These are phyloP conservation scores for Penicillium capsulatum DNA, from an alignment of 2,329 filamentous ascomycete genomes.

Conservation along the genomic window DNA sequence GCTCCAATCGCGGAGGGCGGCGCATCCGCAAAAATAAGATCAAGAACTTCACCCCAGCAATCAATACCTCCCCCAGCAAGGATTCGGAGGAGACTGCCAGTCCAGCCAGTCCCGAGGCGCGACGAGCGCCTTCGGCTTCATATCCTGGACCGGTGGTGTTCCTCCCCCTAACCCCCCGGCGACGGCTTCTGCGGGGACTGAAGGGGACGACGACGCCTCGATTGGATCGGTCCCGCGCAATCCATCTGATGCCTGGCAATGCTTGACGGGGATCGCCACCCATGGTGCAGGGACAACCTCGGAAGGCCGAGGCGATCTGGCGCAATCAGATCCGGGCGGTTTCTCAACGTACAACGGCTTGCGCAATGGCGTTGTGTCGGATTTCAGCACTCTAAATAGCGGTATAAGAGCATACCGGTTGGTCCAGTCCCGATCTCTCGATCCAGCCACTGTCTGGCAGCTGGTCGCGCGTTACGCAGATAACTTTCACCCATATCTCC, in stretches of 20 bases:
- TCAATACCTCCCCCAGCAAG: slow-evolving; percentile 22
- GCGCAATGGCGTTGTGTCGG: slow-evolving; percentile 25
- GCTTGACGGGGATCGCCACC: slow-evolving; percentile 45
- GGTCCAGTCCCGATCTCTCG: slow-evolving; percentile 43
- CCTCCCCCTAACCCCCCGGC: slow-evolving; percentile 30
- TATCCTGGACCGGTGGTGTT: slow-evolving; percentile 36
- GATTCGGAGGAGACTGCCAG: slow-evolving; percentile 26
- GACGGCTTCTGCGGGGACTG: slow-evolving; percentile 26
- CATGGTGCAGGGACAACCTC: slow-evolving; percentile 27
- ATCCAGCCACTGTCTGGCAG: slow-evolving; percentile 50
- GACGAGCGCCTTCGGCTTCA: slow-evolving; percentile 22
- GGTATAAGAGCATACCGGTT: slow-evolving; percentile 43
- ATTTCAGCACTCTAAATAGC: slow-evolving; percentile 23
- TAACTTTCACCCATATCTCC: slow-evolving; percentile 67
- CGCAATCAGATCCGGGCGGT: slow-evolving; percentile 20
- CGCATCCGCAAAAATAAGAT: slow-evolving; percentile 53
- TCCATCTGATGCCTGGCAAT: slow-evolving; percentile 49
- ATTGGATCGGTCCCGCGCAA: slow-evolving; percentile 45
- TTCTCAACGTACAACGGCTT: slow-evolving; percentile 26
- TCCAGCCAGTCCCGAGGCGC: slow-evolving; percentile 26
- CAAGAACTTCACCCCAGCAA: slow-evolving; percentile 31
- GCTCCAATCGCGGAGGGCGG: slow-evolving; percentile 57
- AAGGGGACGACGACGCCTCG: slow-evolving; percentile 41
- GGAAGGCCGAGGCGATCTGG: slow-evolving; percentile 21
- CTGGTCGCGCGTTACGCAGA: slow-evolving; percentile 58